Evolutionary conservation across 768 basidiomycete genomes (phyloP).

Genomic region (Termitomyces titanicus): DNA sequence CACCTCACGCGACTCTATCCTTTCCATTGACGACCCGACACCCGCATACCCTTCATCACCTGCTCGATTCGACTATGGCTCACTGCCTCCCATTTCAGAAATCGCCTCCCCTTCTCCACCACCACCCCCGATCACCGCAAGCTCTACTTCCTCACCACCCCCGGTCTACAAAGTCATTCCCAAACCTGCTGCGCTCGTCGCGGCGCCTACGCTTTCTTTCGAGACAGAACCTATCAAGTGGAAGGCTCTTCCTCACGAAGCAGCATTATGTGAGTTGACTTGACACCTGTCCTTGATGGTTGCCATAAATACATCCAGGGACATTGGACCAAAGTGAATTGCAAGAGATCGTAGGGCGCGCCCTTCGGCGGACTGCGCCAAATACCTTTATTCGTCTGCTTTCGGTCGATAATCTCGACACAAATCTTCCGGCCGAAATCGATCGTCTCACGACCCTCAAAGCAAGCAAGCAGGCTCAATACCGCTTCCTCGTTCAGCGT

Average conservation of each 20-base stretch:
- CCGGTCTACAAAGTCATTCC: slow-evolving; percentile 11
- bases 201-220: slow-evolving; percentile 53
- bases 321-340: slow-evolving; percentile 60
- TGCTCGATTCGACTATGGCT: slow-evolving; percentile 1
- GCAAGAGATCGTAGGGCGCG: slow-evolving; percentile 67
- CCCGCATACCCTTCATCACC: slow-evolving; percentile 16
- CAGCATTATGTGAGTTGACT: slow-evolving; percentile 48
- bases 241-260: slow-evolving; percentile 69
- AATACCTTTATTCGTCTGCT: slow-evolving; percentile 73
- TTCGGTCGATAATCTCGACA: slow-evolving; percentile 58
- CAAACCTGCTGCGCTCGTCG: slow-evolving; percentile 34
- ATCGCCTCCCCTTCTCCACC: slow-evolving; percentile 3
- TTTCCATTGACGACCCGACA: slow-evolving; percentile 8
- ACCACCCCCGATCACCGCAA: neutral
- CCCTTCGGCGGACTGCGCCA: slow-evolving; percentile 64
- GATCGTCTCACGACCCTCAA: slow-evolving; percentile 54
- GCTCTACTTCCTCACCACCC: slow-evolving; percentile 2
- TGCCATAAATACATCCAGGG: slow-evolving; percentile 28
- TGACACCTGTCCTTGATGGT: neutral
- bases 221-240: slow-evolving; percentile 54
- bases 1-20: slow-evolving; percentile 15
- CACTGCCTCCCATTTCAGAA: slow-evolving; percentile 10
- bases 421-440: slow-evolving; percentile 52
- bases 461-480: slow-evolving; percentile 55
- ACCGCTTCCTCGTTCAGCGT: slow-evolving; percentile 63